A percentile compares a stretch with the other conserved stretches of the same genome.
These are phyloP conservation scores for Cladosporium velox DNA, from an alignment of 2,329 filamentous ascomycete genomes.

Conservation along the genomic window DNA sequence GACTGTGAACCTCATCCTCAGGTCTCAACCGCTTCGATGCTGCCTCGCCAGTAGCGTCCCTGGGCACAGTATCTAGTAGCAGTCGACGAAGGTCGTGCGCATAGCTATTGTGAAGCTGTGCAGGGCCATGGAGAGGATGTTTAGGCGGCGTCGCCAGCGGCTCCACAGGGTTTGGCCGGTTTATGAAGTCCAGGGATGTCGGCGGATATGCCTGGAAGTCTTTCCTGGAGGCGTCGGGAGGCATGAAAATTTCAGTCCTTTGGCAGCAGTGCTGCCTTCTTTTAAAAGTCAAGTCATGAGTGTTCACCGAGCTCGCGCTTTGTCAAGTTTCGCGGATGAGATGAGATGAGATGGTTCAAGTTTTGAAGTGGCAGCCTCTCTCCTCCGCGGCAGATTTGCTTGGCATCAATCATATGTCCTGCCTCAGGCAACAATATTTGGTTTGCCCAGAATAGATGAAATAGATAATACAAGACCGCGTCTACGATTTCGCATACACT, in stretches of 20 bases:
- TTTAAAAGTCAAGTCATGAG: background rate
- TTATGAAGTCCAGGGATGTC: conserved; percentile 24
- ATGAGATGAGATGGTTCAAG: background rate
- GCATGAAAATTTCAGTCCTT: background rate
- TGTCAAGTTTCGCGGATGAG: background rate
- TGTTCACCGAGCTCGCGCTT: background rate
- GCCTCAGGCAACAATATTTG: conserved; percentile 2
- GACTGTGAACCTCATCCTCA: conserved; percentile 21
- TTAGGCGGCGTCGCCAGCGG: conserved; percentile 35
- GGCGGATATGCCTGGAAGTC: conserved; percentile 28
- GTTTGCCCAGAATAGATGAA: background rate
- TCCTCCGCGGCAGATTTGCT: conserved; percentile 4
- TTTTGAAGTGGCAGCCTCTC: conserved; percentile 10
- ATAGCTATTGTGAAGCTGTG: conserved; percentile 31
- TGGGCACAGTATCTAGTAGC: conserved; percentile 38
- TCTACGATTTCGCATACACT: background rate
- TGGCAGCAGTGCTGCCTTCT: conserved; percentile 16
- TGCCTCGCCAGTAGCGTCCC: conserved; percentile 35
- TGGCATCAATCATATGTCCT: background rate
- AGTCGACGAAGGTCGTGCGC: conserved; percentile 33
- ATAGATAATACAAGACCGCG: background rate
- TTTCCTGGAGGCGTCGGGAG: background rate
- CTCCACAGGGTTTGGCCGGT: conserved; percentile 41
- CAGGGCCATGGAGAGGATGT: conserved; percentile 38
- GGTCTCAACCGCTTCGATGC: conserved; percentile 32